Base-by-base conservation (phyloP, 2,329 filamentous ascomycete genomes). In the Aquanectria penicillioides region DNA sequence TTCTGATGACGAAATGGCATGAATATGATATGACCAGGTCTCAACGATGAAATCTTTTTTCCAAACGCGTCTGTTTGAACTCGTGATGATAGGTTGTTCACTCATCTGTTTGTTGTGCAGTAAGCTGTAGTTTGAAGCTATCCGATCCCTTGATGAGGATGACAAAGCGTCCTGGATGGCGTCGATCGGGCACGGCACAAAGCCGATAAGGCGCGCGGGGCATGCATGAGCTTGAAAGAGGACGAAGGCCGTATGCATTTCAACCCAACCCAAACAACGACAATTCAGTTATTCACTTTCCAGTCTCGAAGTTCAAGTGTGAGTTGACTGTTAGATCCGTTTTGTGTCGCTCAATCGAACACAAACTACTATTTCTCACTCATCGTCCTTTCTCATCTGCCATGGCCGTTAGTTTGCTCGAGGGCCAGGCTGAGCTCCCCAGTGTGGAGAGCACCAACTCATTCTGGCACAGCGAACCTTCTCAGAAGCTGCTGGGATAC, bases 391-490 rank as follows among this genome's bases (percentile, higher is more conserved):
- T n/a, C n/a, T n/a, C n/a, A n/a, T n/a, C 10, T 22, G 61, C 11
- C 48, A 79, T 79, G 76, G 71, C 75, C 51, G 57, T 63, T 4
- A 68, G 63, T 15, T 57, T 74, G 6, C 67, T 64, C 23, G 65
- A 74, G 12, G 72, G 73, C 48, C 80, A 82, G 65, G 76, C 84
- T 1, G 83, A 80, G 44, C 80, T 92, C 17, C 90, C 90, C 3
- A 85, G 84, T 3, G 75, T 80, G 3, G 79, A 84, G 33, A 85
- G 88, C 34, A 89, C 87, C 4, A 71, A 75, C 22, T 91, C 91
- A 0, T 93, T 90, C 79, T 94, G 91, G 91, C 90, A 91, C 70
- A 83, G 80, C 49, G 81, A 90, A 58, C 89, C 89, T 0, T 91
- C 89, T 4, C 69, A 81, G 49, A 80, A 82, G 56, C 81, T 94